Evolutionary conservation across 225 moss, liverwort and hornwort species (phyloP).

Genomic region (Physcomitrium patens): DNA sequence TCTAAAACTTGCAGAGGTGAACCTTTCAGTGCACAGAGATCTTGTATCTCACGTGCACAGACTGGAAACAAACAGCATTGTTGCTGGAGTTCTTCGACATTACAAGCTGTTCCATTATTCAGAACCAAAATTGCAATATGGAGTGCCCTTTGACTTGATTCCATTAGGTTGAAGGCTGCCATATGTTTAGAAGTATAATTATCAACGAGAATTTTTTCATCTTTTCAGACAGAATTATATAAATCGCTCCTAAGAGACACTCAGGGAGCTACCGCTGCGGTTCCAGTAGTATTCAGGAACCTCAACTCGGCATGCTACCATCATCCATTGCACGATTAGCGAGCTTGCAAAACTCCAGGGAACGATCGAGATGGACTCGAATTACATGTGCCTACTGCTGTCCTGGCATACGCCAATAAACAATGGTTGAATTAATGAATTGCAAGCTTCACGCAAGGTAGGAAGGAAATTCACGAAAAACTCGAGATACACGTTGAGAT

Average conservation of each 20-base stretch:
- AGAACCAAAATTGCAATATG: constrained; percentile 48
- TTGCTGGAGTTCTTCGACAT: constrained; percentile 35
- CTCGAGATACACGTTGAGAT: not conserved
- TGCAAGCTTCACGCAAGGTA: not conserved
- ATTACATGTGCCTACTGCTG: not conserved
- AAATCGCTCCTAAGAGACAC: constrained; percentile 5
- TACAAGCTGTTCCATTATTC: constrained; percentile 43
- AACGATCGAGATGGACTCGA: not conserved
- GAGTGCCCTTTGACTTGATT: constrained; percentile 44
- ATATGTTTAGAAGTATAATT: constrained; percentile 13
- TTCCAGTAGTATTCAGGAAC: constrained; percentile 8
- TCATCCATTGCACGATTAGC: not conserved
- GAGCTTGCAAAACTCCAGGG: not conserved
- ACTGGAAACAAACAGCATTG: constrained; percentile 47
- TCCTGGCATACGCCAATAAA: constrained; percentile 25
- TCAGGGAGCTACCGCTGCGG: not conserved
- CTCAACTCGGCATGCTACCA: not conserved
- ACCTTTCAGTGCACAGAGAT: constrained; percentile 30
- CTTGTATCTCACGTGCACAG: constrained; percentile 36
- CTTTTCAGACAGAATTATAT: not conserved
- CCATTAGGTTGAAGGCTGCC: constrained; percentile 39
- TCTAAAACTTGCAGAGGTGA: constrained; percentile 20
- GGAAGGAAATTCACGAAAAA: not conserved
- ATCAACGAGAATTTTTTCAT: constrained; percentile 33
- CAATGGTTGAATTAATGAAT: constrained; percentile 8